A percentile compares a stretch with the other conserved stretches of the same genome.
These are phyloP conservation scores for Prinsepia uniflora DNA, from an alignment of 306 rosid species.

Conservation along the genomic window DNA sequence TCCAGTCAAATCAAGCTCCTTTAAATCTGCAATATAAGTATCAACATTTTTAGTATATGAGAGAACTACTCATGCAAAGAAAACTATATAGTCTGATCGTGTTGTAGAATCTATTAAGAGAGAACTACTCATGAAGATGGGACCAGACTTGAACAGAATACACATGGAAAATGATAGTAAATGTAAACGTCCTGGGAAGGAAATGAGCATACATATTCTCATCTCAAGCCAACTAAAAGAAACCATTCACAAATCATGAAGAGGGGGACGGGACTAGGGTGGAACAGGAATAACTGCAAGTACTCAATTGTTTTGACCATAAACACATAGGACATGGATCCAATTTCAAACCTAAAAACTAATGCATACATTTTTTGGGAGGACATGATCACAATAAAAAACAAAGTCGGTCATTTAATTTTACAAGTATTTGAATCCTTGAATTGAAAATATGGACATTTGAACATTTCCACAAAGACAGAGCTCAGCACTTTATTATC, in stretches of 20 bases:
- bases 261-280: not conserved
- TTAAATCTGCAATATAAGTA: slow-evolving; percentile 52
- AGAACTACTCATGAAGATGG: not conserved
- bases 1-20: slow-evolving; percentile 87
- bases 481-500: not conserved
- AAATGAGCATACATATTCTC: not conserved
- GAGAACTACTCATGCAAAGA: not conserved
- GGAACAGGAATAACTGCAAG: not conserved
- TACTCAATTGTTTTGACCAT: not conserved
- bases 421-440: not conserved
- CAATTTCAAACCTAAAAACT: not conserved
- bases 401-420: not conserved
- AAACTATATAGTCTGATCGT: not conserved
- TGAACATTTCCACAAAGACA: not conserved
- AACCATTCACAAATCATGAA: not conserved
- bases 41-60: not conserved
- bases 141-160: not conserved
- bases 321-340: not conserved
- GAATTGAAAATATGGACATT: not conserved
- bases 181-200: not conserved
- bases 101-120: not conserved
- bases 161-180: not conserved
- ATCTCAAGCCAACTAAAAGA: not conserved
- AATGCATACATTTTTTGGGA: not conserved
- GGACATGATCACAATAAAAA: not conserved